phyloP scores from a whole-genome alignment of 78 protist genomes.

The Chrysochromulina parva region DNA sequence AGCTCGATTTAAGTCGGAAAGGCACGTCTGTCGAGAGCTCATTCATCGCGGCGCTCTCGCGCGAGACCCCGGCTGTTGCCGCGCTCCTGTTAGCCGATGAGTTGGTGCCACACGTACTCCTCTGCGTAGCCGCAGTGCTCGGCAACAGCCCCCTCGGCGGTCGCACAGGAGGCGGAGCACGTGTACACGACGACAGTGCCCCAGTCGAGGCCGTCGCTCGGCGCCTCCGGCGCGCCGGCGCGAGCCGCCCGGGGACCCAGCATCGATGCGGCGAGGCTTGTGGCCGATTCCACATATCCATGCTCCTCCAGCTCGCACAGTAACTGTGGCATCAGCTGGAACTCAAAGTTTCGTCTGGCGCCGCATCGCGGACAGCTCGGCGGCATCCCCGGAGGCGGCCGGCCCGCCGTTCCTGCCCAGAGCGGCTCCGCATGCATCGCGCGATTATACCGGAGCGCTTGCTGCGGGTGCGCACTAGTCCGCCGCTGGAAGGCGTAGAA shows the following conservation, averaged over 20 bases:
- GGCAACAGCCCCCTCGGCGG: neutral
- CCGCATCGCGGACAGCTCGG: neutral
- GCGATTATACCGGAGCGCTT: neutral
- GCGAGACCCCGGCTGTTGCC: too few species aligned
- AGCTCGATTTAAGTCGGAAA: too few species aligned
- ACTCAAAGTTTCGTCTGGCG: neutral
- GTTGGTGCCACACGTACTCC: neutral
- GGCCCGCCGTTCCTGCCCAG: neutral
- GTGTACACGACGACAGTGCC: slow-evolving; percentile 13
- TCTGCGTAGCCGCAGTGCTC: neutral
- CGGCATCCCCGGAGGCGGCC: neutral
- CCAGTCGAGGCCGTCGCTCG: neutral
- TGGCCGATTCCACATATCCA: too few species aligned
- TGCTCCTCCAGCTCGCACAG: neutral
- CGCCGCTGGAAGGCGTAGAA: neutral
- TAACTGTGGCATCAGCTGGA: neutral
- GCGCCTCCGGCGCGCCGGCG: too few species aligned
- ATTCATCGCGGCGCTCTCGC: too few species aligned
- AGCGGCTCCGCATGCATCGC: neutral
- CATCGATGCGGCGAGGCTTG: too few species aligned
- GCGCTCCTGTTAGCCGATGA: too few species aligned
- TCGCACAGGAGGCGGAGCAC: neutral
- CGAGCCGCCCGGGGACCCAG: too few species aligned
- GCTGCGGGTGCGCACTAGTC: neutral
- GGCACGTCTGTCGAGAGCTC: too few species aligned